A percentile compares a stretch with the other conserved stretches of the same genome.
phyloP scores from a whole-genome alignment of 2,329 filamentous ascomycete genomes.

The Alternaria sp. region DNA sequence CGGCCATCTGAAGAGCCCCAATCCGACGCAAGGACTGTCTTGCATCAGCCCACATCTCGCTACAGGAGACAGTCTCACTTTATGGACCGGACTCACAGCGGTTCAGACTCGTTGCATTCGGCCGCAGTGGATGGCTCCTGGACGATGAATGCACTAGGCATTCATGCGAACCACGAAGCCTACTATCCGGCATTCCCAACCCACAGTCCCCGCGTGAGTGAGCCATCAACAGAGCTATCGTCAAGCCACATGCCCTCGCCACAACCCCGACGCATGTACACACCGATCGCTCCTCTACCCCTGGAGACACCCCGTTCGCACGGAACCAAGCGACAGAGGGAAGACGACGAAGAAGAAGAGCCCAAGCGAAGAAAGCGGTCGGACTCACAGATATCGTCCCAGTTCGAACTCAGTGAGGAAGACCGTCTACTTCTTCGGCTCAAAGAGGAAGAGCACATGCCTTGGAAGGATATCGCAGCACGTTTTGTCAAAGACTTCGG shows the following conservation, averaged over 20 bases:
- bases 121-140: conserved; percentile 46
- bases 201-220: conserved; percentile 43
- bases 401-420: conserved; percentile 57
- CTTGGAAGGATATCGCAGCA: conserved; percentile 62
- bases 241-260: conserved; percentile 40
- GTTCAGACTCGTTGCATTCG: conserved; percentile 53
- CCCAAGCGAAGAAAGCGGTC: conserved; percentile 53
- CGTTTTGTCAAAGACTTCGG: conserved; percentile 58
- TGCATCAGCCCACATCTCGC: conserved; percentile 17
- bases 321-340: conserved; percentile 46
- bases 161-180: conserved; percentile 41
- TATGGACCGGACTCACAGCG: conserved; percentile 49
- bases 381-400: conserved; percentile 38
- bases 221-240: conserved; percentile 37
- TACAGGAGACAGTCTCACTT: conserved; percentile 18
- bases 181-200: conserved; percentile 42
- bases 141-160: conserved; percentile 51
- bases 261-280: conserved; percentile 51
- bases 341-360: conserved; percentile 45
- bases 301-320: conserved; percentile 38
- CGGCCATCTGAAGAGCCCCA: conserved; percentile 31
- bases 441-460: conserved; percentile 60
- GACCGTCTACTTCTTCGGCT: conserved; percentile 58
- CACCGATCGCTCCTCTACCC: conserved; percentile 54
- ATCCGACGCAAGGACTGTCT: conserved; percentile 10